Evolutionary conservation across 208 protist species (phyloP).

Genomic region (Leishmania arabica): DNA sequence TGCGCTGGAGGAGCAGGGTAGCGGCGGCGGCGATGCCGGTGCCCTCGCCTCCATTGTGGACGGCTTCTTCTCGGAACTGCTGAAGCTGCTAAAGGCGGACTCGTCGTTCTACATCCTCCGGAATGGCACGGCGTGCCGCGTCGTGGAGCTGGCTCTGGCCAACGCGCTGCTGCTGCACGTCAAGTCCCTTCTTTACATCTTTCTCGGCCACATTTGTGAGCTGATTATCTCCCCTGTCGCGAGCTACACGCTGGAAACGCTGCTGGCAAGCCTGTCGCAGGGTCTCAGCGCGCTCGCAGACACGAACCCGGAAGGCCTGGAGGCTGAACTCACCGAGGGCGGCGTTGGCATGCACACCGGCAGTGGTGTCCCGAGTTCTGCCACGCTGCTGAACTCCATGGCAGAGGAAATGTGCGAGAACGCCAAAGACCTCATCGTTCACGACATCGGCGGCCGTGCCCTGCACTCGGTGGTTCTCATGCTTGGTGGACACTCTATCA

Average conservation of each 20-base stretch:
- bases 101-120: conserved; percentile 72
- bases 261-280: conserved; percentile 68
- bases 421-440: conserved; percentile 62
- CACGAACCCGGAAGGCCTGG: conserved; percentile 36
- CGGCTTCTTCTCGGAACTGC: conserved; percentile 88
- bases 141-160: conserved; percentile 80
- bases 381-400: conserved; percentile 67
- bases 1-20: conserved; percentile 63
- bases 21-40: conserved; percentile 52
- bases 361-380: conserved; percentile 82
- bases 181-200: conserved; percentile 85
- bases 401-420: conserved; percentile 75
- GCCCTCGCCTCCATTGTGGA: conserved; percentile 75
- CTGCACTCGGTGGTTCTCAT: conserved; percentile 81
- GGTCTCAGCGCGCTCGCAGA: conserved; percentile 61
- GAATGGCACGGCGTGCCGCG: conserved; percentile 79
- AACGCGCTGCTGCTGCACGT: conserved; percentile 80
- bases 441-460: conserved; percentile 75
- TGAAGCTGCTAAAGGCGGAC: conserved; percentile 82
- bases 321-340: conserved; percentile 63
- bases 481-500: conserved; percentile 76
- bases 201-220: conserved; percentile 76
- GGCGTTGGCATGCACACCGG: conserved; percentile 71
- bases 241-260: conserved; percentile 83
- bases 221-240: conserved; percentile 80